Conservation (phyloP, 345 rosid genomes). For the Lepidium africanum region DNA sequence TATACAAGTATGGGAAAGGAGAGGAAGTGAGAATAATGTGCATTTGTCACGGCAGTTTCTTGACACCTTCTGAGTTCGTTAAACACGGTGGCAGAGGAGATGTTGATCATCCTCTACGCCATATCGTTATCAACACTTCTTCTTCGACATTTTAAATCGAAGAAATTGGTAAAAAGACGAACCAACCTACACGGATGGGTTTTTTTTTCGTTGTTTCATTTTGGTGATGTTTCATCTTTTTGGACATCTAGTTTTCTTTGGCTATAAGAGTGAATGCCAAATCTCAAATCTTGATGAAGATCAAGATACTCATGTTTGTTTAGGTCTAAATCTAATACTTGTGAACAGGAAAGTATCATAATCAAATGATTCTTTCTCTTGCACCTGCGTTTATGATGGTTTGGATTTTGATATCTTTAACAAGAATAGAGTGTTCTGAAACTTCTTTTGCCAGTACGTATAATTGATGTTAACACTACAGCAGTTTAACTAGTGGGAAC, state of each 20-base stretch:
- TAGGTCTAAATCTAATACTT: slow-evolving; percentile 11
- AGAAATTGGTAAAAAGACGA: background rate
- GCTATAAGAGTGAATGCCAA: slow-evolving; percentile 4
- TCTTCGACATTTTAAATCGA: slow-evolving; percentile 23
- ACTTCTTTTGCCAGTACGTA: background rate
- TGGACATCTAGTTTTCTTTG: slow-evolving; percentile 5
- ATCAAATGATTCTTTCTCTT: slow-evolving; percentile 2
- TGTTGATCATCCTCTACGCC: slow-evolving; percentile 65
- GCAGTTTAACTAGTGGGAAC: background rate
- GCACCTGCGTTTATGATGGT: background rate
- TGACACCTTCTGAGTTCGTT: slow-evolving; percentile 70
- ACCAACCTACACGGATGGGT: background rate
- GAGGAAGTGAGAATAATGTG: slow-evolving; percentile 69
- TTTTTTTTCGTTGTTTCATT: background rate
- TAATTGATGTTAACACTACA: background rate
- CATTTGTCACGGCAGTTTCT: slow-evolving; percentile 72
- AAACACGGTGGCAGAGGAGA: slow-evolving; percentile 74
- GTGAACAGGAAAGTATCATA: slow-evolving; percentile 19
- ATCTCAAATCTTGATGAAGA: slow-evolving; percentile 16
- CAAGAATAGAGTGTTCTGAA: background rate
- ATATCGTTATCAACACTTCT: slow-evolving; percentile 62
- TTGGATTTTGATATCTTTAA: background rate
- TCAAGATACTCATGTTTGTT: slow-evolving; percentile 11
- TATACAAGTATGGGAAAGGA: slow-evolving; percentile 64
- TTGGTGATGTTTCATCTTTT: background rate